A percentile compares a stretch with the other conserved stretches of the same genome.
Conservation (phyloP, 2,329 filamentous ascomycete genomes). For the Fusarium beomiforme region DNA sequence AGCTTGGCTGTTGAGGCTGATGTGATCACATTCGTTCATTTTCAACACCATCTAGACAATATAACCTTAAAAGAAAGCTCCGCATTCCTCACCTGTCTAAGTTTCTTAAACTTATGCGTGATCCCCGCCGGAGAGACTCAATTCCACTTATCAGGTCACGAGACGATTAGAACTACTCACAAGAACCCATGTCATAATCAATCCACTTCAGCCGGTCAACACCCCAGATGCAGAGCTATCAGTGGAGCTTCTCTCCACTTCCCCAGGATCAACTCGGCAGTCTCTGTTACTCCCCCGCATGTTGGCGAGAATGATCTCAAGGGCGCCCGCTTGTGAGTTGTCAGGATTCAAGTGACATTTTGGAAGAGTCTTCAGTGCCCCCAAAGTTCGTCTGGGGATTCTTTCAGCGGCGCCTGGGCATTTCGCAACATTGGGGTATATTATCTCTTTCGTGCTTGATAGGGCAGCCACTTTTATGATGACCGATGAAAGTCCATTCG, state of each 20-base stretch:
- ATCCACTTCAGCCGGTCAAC: conserved; percentile 4
- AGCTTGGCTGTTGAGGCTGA: conserved; percentile 31
- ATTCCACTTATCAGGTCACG: conserved; percentile 37
- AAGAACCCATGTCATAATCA: not conserved
- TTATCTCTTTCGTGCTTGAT: not conserved
- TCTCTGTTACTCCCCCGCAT: conserved; percentile 32
- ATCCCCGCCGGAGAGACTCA: conserved; percentile 25
- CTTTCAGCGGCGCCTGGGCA: conserved; percentile 6
- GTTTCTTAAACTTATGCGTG: conserved; percentile 3
- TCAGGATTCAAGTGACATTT: not conserved
- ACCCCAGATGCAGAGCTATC: conserved; percentile 14
- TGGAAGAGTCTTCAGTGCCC: conserved; percentile 22
- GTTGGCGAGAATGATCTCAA: conserved; percentile 15
- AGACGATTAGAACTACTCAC: not conserved
- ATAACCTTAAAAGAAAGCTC: conserved; percentile 27
- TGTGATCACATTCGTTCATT: conserved; percentile 26
- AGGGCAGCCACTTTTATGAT: conserved; percentile 12
- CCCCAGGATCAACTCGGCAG: conserved; percentile 36
- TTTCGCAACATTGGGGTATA: conserved; percentile 10
- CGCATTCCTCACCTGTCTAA: conserved; percentile 10
- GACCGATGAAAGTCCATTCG: conserved; percentile 28
- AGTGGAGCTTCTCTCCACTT: conserved; percentile 38
- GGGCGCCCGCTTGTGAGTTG: conserved; percentile 2
- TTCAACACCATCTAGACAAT: conserved; percentile 11
- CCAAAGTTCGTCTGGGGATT: conserved; percentile 17